Conservation (phyloP, 1,284 basidiomycete species). For the Tremellales sp. region DNA sequence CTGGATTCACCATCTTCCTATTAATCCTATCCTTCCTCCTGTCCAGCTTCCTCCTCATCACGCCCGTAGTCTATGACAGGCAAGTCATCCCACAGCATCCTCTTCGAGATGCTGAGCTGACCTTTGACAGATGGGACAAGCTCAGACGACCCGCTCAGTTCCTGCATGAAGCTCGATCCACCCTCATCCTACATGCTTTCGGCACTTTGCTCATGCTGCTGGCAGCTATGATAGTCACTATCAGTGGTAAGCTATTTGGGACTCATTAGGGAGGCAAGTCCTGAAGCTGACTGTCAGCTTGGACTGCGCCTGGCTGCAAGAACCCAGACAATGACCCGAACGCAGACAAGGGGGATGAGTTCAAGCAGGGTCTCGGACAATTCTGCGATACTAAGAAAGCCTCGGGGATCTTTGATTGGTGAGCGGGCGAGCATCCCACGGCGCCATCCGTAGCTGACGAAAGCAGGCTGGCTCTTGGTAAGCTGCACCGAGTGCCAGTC, state of each 20-base stretch:
- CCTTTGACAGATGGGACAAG: constrained; percentile 56
- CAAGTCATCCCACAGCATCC: constrained; percentile 34
- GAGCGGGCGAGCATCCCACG: constrained; percentile 6
- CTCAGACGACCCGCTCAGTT: constrained; percentile 69
- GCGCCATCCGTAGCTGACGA: constrained; percentile 12
- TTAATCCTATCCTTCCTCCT: constrained; percentile 68
- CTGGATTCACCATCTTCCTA: constrained; percentile 79
- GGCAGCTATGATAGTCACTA: constrained; percentile 58
- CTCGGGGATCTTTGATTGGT: constrained; percentile 78
- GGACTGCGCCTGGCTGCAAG: constrained; percentile 64
- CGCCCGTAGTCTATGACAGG: constrained; percentile 79
- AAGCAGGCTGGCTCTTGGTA: neutral
- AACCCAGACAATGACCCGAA: constrained; percentile 68
- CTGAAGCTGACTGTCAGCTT: constrained; percentile 49
- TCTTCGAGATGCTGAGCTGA: neutral
- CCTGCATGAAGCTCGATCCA: constrained; percentile 70
- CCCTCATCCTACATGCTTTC: constrained; percentile 68
- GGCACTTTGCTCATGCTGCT: constrained; percentile 65
- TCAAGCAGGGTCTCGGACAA: constrained; percentile 61
- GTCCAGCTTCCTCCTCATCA: constrained; percentile 63
- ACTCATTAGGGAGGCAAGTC: constrained; percentile 61
- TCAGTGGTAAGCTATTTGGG: constrained; percentile 24
- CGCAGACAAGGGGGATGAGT: constrained; percentile 63
- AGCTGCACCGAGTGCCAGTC: neutral
- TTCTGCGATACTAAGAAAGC: constrained; percentile 91